A percentile compares a stretch with the other conserved stretches of the same genome.
Evolutionary conservation across 2,329 filamentous ascomycete genomes (phyloP).

Genomic region (Ophiobolus disseminans): DNA sequence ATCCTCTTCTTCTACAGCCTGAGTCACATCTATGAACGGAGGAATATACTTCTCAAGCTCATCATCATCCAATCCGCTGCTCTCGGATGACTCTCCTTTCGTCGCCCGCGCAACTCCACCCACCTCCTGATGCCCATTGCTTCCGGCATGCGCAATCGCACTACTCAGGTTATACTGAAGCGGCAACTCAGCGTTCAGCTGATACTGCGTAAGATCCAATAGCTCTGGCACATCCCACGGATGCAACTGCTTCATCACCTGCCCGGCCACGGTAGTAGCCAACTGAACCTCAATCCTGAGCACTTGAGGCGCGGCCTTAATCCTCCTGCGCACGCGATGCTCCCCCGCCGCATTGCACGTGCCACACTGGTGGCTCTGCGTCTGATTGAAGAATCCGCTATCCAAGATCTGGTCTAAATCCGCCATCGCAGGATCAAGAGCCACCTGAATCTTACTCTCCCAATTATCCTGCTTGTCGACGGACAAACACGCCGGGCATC

Average conservation of each 20-base stretch:
- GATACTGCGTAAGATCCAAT: conserved; percentile 1
- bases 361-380: background rate
- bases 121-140: background rate
- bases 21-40: too few relatives aligned
- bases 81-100: too few relatives aligned
- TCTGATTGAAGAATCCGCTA: background rate
- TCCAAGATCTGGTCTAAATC: background rate
- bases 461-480: too few relatives aligned
- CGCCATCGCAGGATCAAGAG: background rate
- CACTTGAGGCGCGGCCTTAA: conserved; percentile 11
- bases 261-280: background rate
- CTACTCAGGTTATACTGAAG: conserved; percentile 12
- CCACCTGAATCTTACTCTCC: background rate
- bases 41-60: too few relatives aligned
- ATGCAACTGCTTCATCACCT: background rate
- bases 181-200: background rate
- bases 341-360: background rate
- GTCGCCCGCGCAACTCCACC: too few relatives aligned
- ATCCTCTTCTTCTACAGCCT: background rate
- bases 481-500: background rate
- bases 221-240: conserved; percentile 1
- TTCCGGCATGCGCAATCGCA: conserved; percentile 10
- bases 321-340: background rate
- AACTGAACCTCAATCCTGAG: conserved; percentile 3
- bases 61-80: too few relatives aligned